Conservation (phyloP, 2,329 filamentous ascomycete genomes). For the Ascochyta koolunga region DNA sequence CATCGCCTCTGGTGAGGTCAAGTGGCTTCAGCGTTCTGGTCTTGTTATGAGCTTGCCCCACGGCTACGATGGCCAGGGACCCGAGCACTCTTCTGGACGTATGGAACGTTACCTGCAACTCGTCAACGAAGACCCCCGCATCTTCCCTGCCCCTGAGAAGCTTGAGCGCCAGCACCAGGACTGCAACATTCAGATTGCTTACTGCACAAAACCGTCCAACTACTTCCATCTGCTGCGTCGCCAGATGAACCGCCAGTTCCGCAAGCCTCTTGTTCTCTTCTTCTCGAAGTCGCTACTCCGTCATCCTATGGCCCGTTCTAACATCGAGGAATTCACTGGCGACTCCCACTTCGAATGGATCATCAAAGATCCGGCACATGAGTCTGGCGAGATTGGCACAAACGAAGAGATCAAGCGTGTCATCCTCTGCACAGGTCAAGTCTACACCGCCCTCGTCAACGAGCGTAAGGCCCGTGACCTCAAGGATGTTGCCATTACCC, state of each 20-base stretch:
- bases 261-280: conserved; percentile 97
- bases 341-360: conserved; percentile 97
- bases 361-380: conserved; percentile 87
- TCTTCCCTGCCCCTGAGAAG: conserved; percentile 88
- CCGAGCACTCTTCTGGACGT: conserved; percentile 96
- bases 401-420: conserved; percentile 91
- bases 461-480: conserved; percentile 85
- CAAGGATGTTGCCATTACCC: conserved; percentile 90
- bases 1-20: conserved; percentile 94
- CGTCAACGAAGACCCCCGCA: conserved; percentile 93
- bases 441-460: conserved; percentile 88
- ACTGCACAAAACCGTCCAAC: conserved; percentile 96
- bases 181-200: conserved; percentile 98
- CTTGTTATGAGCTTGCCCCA: conserved; percentile 96
- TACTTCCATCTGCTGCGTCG: conserved; percentile 94
- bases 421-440: conserved; percentile 92
- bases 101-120: conserved; percentile 97
- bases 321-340: conserved; percentile 87
- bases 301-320: conserved; percentile 88
- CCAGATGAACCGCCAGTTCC: conserved; percentile 99
- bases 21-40: conserved; percentile 98
- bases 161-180: conserved; percentile 97
- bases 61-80: conserved; percentile 97
- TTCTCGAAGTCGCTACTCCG: conserved; percentile 97
- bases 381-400: conserved; percentile 73